Conservation (phyloP, 345 rosid species). For the Pugionium cornutum region DNA sequence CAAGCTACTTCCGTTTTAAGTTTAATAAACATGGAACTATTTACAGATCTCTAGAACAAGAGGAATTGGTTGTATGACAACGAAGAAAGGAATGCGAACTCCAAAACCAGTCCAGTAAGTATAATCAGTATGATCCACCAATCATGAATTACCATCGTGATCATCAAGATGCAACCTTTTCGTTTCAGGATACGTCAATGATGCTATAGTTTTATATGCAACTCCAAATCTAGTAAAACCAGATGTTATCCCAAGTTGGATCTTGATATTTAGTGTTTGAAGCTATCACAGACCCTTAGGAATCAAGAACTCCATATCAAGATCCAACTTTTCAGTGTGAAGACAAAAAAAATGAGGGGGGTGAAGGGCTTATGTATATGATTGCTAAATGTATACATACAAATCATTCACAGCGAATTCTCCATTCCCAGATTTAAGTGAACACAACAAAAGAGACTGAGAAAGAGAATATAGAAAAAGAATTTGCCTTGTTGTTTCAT, state of each 20-base stretch:
- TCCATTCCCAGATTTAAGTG: slow-evolving; percentile 24
- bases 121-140: slow-evolving; percentile 4
- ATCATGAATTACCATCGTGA: not conserved
- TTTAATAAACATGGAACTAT: not conserved
- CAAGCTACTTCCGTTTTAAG: not conserved
- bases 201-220: not conserved
- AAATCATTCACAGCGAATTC: slow-evolving; percentile 6
- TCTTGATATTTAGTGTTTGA: not conserved
- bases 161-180: slow-evolving; percentile 11
- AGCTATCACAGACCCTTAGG: not conserved
- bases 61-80: too few relatives aligned
- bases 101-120: too few relatives aligned
- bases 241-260: not conserved
- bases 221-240: not conserved
- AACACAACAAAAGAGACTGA: slow-evolving; percentile 13
- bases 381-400: slow-evolving; percentile 30
- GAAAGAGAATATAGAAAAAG: not conserved
- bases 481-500: slow-evolving; percentile 18
- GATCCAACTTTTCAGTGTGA: not conserved
- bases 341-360: too few relatives aligned
- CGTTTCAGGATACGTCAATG: not conserved
- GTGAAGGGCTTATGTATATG: slow-evolving; percentile 28
- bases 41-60: too few relatives aligned
- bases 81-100: too few relatives aligned
- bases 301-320: not conserved